A percentile compares a stretch with the other conserved stretches of the same genome.
Evolutionary conservation across 331 rosid genomes (phyloP).

Genomic region (Acacia pycnantha): DNA sequence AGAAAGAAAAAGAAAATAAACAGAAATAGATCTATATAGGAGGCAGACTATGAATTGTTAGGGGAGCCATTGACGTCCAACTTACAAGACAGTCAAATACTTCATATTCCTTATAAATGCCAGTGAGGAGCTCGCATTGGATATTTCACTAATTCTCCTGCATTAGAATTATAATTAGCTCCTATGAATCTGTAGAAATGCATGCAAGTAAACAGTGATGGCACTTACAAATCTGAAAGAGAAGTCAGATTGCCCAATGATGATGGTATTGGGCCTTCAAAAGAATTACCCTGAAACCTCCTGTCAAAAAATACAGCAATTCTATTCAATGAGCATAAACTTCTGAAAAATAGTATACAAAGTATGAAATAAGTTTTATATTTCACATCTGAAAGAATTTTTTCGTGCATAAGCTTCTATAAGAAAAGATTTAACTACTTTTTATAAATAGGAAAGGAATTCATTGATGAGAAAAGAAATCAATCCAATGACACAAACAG

Average conservation of each 20-base stretch:
- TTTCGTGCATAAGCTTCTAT: neutral
- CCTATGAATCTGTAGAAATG: neutral
- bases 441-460: neutral
- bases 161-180: conserved; percentile 28
- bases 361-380: neutral
- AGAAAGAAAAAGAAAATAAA: neutral
- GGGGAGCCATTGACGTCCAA: conserved; percentile 23
- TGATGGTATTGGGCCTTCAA: conserved; percentile 64
- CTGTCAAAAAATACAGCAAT: conserved; percentile 37
- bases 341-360: neutral
- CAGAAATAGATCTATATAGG: neutral
- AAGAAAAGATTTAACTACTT: neutral
- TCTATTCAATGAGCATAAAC: neutral
- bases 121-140: conserved; percentile 70
- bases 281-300: conserved; percentile 84
- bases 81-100: conserved; percentile 55
- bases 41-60: neutral
- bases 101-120: conserved; percentile 61
- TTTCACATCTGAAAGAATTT: neutral
- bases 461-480: neutral
- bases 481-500: neutral
- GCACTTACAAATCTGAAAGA: conserved; percentile 62
- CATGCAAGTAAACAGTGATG: conserved; percentile 3
- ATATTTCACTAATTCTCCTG: conserved; percentile 61
- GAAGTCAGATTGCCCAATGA: conserved; percentile 61